Conservation (phyloP, 169 alveolate genomes). For the Pseudocohnilembus persalinus region DNA sequence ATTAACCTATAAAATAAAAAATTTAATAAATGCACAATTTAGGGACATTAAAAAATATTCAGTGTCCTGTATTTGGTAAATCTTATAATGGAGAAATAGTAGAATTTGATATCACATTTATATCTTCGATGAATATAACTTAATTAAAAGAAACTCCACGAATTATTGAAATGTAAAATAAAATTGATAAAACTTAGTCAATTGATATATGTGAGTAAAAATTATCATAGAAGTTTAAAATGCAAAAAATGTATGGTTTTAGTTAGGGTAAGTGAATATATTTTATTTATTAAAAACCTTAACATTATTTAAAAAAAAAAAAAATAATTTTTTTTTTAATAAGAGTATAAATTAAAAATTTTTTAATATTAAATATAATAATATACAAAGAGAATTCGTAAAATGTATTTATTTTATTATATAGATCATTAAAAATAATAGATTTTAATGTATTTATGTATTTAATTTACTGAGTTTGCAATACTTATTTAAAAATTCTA, state of each 20-base stretch:
- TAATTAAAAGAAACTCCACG: background rate
- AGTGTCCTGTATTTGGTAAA: background rate
- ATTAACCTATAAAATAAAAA: no score
- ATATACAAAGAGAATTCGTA: no score
- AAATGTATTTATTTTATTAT: no score
- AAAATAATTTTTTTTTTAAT: no score
- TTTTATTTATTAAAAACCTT: background rate
- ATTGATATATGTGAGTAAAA: no score
- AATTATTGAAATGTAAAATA: background rate
- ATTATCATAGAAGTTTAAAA: no score
- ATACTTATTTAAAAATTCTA: no score
- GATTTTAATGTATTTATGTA: no score
- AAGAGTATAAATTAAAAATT: background rate
- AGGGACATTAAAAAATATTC: background rate
- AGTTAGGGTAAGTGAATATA: background rate
- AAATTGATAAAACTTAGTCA: background rate
- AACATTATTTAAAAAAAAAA: no score
- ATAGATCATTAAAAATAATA: no score
- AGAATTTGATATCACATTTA: background rate
- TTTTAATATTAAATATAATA: no score
- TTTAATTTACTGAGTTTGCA: no score
- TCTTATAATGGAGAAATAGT: background rate
- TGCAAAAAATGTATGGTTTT: background rate
- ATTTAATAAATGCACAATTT: background rate
- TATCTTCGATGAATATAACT: background rate